phyloP scores from a whole-genome alignment of 805 yeast genomes.

The Ogataea minuta region DNA sequence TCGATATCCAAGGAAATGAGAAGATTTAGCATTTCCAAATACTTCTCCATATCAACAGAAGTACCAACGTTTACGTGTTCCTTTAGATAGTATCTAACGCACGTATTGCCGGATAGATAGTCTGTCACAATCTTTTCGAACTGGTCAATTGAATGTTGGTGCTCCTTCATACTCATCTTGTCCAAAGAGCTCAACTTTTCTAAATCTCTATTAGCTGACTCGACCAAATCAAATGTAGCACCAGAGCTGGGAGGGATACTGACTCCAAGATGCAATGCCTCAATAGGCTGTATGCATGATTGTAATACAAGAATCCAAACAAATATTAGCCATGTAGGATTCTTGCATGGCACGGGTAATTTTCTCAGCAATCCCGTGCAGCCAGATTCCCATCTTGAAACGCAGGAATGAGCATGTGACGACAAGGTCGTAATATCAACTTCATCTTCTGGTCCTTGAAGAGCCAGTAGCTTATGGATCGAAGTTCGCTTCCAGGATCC shows the following conservation, averaged over 20 bases:
- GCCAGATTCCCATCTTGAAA: too few relatives aligned
- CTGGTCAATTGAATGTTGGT: slow-evolving; percentile 6
- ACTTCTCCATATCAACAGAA: neutral
- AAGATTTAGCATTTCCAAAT: slow-evolving; percentile 10
- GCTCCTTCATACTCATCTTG: slow-evolving; percentile 10
- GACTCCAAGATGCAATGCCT: slow-evolving; percentile 29
- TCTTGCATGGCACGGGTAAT: too few relatives aligned
- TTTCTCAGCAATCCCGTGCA: too few relatives aligned
- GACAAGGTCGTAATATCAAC: too few relatives aligned
- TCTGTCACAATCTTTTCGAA: slow-evolving; percentile 9
- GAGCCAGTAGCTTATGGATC: too few relatives aligned
- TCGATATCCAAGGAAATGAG: slow-evolving; percentile 24
- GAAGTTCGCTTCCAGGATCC: too few relatives aligned
- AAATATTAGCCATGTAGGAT: too few relatives aligned
- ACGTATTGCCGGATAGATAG: slow-evolving; percentile 18
- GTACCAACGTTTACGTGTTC: slow-evolving; percentile 12
- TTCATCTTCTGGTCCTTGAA: too few relatives aligned
- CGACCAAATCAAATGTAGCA: slow-evolving; percentile 12
- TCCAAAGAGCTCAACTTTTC: slow-evolving; percentile 5
- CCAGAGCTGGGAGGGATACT: slow-evolving; percentile 15
- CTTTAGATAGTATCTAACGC: slow-evolving; percentile 17
- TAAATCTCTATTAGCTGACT: slow-evolving; percentile 13
- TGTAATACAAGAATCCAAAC: too few relatives aligned
- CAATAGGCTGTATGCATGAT: slow-evolving; percentile 4
- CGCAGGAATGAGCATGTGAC: too few relatives aligned